Base-by-base conservation (phyloP, 495 filamentous ascomycete genomes). In the Polyplosphaeria fusca region DNA sequence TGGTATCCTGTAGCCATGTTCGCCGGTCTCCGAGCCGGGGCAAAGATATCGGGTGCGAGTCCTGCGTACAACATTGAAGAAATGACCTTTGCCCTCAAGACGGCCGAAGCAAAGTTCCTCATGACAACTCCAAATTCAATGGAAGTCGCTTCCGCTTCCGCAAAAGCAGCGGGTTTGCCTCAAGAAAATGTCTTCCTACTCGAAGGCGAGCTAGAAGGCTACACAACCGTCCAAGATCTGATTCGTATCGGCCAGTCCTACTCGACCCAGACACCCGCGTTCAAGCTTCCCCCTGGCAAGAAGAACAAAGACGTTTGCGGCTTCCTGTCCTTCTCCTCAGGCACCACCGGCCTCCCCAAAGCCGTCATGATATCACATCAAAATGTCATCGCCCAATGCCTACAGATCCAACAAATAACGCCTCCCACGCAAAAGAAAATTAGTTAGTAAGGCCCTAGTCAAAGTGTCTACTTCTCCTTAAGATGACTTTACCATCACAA, bases 1-100 rank as follows among this genome's bases (percentile, higher is more conserved):
- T 82, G 78, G 79, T 84, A 83, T 63, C 81, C 81, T 1, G 76
- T 82, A 12, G 77, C 79, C 13, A 75, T 85, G 73, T 76, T 81
- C 45, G 79, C 71, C 2, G 72, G 76, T 5, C 62, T 78, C n/a
- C 72, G 79, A 5, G 76, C 66, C 5, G 68, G 66, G 1, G 80
- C 76, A 4, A 68, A 79, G 9, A 74, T 83, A 0, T 79, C 78
- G 0, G 81, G 81, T 4, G 79, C 80, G 2, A 77, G 73, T 0
- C 82, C 82, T 0, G 81, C 78, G 2, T 85, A 84, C 52, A 82
- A 79, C 30, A 65, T 81, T 16, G 80, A 83, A 20, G 82, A 86
- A 55, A 84, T 84, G 80, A 75, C 75, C 1, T 82, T 83, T 65
- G 79, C 80, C 3, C 71, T 85, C 0, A 71, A 77, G 55, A 80